Percentiles rank a stretch among this genome's conserved stretches.
These are phyloP conservation scores for Camellia granthamiana DNA, from an alignment of 148 eudicot genomes.

Conservation along the genomic window DNA sequence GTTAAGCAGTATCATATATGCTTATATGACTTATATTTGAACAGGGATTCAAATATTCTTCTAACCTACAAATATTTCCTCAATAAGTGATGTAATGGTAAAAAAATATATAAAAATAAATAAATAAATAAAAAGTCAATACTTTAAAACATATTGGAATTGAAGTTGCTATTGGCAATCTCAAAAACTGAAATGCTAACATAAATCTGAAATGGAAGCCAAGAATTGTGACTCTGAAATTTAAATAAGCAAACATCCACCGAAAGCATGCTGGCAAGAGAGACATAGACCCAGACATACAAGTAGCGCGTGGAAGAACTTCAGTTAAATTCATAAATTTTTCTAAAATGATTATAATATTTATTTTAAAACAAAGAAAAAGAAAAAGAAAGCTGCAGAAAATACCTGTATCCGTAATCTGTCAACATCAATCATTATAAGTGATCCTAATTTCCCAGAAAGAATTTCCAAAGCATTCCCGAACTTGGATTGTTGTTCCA, in stretches of 20 bases:
- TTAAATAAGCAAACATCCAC: neutral
- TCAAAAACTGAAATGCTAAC: neutral
- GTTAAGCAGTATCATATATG: neutral
- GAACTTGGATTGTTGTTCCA: constrained; percentile 85
- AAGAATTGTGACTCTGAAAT: neutral
- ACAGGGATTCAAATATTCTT: neutral
- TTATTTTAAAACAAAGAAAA: too few species aligned
- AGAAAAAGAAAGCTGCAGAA: constrained; percentile 24
- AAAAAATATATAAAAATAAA: neutral
- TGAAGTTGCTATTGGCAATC: neutral
- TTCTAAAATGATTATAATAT: neutral
- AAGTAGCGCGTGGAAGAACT: neutral
- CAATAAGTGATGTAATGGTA: too few species aligned
- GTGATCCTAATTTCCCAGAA: constrained; percentile 79
- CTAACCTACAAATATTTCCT: neutral
- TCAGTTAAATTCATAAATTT: neutral
- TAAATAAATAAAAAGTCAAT: neutral
- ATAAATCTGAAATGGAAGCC: neutral
- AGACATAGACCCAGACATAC: neutral
- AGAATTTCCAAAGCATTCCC: constrained; percentile 81
- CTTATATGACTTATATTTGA: neutral
- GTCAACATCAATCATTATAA: constrained; percentile 78
- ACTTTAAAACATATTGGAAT: neutral
- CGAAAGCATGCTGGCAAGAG: neutral
- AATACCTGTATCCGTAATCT: constrained; percentile 83